Conservation (phyloP, 306 rosid genomes). For the Casuarina glauca region DNA sequence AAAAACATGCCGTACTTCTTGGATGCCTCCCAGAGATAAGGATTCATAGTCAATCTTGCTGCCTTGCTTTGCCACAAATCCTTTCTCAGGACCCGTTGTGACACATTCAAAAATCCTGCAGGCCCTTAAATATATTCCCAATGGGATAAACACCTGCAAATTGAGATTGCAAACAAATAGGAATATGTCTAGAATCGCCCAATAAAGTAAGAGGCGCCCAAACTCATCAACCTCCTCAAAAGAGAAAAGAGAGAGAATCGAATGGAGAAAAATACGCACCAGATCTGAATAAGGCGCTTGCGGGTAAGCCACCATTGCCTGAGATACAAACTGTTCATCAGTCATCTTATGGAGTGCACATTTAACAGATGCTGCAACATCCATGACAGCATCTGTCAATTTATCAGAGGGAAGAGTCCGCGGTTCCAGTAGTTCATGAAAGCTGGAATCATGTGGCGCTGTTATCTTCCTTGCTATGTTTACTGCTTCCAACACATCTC, state of each 20-base stretch:
- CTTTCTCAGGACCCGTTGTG: conserved; percentile 25
- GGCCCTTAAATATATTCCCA: conserved; percentile 55
- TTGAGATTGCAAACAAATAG: conserved; percentile 1
- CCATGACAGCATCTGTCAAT: conserved; percentile 47
- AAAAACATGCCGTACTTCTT: conserved; percentile 62
- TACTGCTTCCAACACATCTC: conserved; percentile 68
- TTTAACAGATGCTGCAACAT: conserved; percentile 57
- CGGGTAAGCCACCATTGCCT: conserved; percentile 69
- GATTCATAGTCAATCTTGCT: conserved; percentile 50
- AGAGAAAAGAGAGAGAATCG: not conserved
- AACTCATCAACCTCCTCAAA: not conserved
- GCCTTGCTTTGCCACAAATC: conserved; percentile 52
- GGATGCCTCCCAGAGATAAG: conserved; percentile 48
- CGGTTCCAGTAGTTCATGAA: conserved; percentile 66
- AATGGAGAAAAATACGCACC: conserved; percentile 36
- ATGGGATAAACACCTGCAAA: conserved; percentile 73
- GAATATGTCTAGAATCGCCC: not conserved
- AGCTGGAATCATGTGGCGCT: conserved; percentile 49
- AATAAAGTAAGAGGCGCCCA: not conserved
- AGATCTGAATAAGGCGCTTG: conserved; percentile 78
- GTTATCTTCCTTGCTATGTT: conserved; percentile 63
- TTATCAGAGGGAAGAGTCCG: conserved; percentile 36
- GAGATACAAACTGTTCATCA: conserved; percentile 60
- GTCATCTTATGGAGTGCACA: conserved; percentile 61
- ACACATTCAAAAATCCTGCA: conserved; percentile 51